Conservation (phyloP, 2,329 filamentous ascomycete genomes). For the Aspergillus sclerotialis region DNA sequence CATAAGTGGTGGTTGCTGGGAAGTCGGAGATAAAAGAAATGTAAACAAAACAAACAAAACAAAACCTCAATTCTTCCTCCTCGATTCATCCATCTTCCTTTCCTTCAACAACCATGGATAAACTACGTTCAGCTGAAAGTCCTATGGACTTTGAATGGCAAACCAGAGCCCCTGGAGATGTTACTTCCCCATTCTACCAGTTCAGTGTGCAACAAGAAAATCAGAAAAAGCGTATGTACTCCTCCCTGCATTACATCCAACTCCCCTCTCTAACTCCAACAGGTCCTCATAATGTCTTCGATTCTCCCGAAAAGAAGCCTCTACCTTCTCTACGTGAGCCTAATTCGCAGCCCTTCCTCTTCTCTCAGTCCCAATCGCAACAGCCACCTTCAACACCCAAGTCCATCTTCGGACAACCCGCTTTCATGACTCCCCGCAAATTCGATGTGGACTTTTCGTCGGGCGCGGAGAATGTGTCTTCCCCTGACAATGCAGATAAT, state of each 20-base stretch:
- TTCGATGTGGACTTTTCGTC: constrained; percentile 43
- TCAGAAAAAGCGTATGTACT: constrained; percentile 38
- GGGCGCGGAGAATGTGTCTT: constrained; percentile 40
- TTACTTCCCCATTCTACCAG: constrained; percentile 41
- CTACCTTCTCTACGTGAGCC: constrained; percentile 44
- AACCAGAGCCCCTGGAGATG: constrained; percentile 36
- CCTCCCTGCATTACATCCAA: not conserved
- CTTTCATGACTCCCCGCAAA: constrained; percentile 45
- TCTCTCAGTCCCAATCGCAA: constrained; percentile 32
- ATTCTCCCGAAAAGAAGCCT: constrained; percentile 43
- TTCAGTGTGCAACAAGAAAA: constrained; percentile 38
- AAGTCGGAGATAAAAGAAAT: not conserved
- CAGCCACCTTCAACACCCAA: constrained; percentile 24
- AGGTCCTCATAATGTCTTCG: constrained; percentile 36
- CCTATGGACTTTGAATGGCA: constrained; percentile 49
- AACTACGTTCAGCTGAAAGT: constrained; percentile 37
- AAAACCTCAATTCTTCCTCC: not conserved
- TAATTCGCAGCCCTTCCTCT: constrained; percentile 44
- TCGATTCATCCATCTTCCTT: constrained; percentile 6
- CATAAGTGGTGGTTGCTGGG: not conserved
- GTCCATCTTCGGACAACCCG: constrained; percentile 31
- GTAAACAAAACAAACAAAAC: not conserved
- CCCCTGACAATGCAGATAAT: constrained; percentile 39
- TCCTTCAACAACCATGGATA: constrained; percentile 20
- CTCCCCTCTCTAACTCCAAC: constrained; percentile 1